A percentile compares a stretch with the other conserved stretches of the same genome.
Evolutionary conservation across 148 eudicot genomes (phyloP).

Genomic region (Talinum fruticosum): DNA sequence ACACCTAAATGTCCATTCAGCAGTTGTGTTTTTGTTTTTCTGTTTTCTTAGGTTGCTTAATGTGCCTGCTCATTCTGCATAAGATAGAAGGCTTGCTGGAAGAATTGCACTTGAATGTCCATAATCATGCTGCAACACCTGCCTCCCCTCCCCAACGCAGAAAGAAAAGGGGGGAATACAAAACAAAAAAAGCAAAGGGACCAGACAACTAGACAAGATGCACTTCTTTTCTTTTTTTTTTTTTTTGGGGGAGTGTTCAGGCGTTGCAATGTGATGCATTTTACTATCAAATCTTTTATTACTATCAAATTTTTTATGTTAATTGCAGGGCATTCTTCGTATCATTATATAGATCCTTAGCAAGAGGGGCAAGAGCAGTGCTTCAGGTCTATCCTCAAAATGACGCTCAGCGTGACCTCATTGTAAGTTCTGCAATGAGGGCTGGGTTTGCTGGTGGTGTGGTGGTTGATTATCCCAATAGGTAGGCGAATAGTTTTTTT

Average conservation of each 20-base stretch:
- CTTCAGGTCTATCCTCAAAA: constrained; percentile 91
- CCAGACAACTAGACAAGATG: too few species aligned
- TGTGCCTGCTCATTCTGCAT: background rate
- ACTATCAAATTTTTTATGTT: background rate
- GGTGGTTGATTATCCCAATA: constrained; percentile 96
- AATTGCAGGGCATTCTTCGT: constrained; percentile 85
- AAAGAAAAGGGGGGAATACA: background rate
- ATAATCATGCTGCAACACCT: background rate
- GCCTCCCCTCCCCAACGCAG: background rate
- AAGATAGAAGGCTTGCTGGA: too few species aligned
- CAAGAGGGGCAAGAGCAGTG: constrained; percentile 93
- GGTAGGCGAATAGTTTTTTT: constrained; percentile 33
- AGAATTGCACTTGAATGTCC: too few species aligned
- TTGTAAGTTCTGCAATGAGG: constrained; percentile 74
- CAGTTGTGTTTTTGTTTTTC: background rate
- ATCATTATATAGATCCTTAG: constrained; percentile 70
- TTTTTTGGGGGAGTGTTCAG: background rate
- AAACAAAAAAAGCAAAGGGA: too few species aligned
- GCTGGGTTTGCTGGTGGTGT: constrained; percentile 98
- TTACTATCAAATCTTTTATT: background rate
- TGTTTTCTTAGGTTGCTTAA: background rate
- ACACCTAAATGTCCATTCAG: background rate
- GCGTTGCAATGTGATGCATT: background rate
- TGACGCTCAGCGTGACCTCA: constrained; percentile 77
- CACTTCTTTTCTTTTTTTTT: too few species aligned